A percentile compares a stretch with the other conserved stretches of the same genome.
phyloP scores from a whole-genome alignment of 1,284 basidiomycete species.

The Inonotus obliquus region DNA sequence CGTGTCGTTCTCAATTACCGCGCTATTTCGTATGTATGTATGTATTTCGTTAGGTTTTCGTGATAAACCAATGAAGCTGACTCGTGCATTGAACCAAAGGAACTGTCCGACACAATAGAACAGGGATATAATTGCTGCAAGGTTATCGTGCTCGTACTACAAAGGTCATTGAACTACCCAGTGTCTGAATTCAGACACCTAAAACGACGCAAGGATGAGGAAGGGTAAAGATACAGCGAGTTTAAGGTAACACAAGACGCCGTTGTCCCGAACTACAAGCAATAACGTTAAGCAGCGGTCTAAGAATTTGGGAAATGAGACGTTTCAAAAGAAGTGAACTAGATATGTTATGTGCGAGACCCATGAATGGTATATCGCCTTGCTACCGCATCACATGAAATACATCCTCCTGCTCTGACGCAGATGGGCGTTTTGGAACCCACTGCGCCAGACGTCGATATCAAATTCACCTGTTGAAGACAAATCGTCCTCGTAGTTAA shows the following conservation, averaged over 20 bases:
- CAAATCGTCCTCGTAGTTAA: conserved; percentile 7
- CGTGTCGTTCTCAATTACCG: no score
- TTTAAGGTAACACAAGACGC: no score
- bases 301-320: not conserved
- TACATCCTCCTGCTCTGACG: conserved; percentile 11
- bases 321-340: not conserved
- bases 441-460: conserved; percentile 4
- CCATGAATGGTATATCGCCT: not conserved
- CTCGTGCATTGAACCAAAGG: no score
- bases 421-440: conserved; percentile 1
- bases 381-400: conserved; percentile 14
- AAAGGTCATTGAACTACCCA: not conserved
- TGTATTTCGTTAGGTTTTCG: not conserved
- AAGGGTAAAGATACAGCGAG: not conserved
- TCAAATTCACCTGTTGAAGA: conserved; percentile 9
- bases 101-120: no score
- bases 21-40: no score
- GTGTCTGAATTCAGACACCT: not conserved
- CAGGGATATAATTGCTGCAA: no score
- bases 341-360: not conserved
- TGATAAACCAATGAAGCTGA: no score
- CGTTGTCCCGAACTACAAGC: not conserved
- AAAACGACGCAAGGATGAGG: not conserved
- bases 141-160: not conserved
- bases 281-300: not conserved